Base-by-base conservation (phyloP, 2,329 filamentous ascomycete genomes). In the Diatrype stigma region DNA sequence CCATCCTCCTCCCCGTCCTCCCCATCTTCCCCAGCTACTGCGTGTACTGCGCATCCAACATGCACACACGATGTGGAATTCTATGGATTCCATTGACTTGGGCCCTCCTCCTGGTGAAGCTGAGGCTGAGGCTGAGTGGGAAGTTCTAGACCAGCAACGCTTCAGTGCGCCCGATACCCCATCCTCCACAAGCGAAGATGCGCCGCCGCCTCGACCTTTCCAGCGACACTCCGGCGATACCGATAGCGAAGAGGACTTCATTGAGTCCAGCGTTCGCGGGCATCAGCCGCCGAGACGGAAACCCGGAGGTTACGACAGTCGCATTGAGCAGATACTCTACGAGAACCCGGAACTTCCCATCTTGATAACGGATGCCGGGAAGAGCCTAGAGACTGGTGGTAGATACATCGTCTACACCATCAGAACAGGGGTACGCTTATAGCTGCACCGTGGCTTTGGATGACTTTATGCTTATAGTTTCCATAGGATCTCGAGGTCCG, bases 351-450 rank as follows among this genome's bases (percentile, higher is more conserved):
- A 93, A 50, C 80, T 95, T 60, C 86, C 90, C 53, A 95, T 99
- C 58, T 70, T 95, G 53, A 99, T 99, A 61, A 93, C 89, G 1
- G 89, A 96, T 66, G 94, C 95, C 3, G 94, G 94, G 52, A 99
- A 99, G 81, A 96, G 93, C 70, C 74, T 86, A 55, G 93, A 97
- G 69, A 92, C 89, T 59, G 91, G 91, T 50, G 91, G 92, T 16
- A 87, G 90, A 72, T 96, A 90, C 66, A 99, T 99, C 63, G 92
- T 96, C 34, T 99, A 99, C 71, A 96, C 93, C 11, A 97, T 99
- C 64, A 83, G 90, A 58, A 97, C 94, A 38, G 93, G 91, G 46
- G 92, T 96, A 85, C 56, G 81, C 56, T 55, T 10, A 21, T 23
- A 44, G n/a, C 22, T 30, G 48, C 53, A 52, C 12, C 21, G 44